Percentiles rank a stretch among this genome's conserved stretches.
These are phyloP conservation scores for Suillus americanus DNA, from an alignment of 768 basidiomycete species.

Conservation along the genomic window DNA sequence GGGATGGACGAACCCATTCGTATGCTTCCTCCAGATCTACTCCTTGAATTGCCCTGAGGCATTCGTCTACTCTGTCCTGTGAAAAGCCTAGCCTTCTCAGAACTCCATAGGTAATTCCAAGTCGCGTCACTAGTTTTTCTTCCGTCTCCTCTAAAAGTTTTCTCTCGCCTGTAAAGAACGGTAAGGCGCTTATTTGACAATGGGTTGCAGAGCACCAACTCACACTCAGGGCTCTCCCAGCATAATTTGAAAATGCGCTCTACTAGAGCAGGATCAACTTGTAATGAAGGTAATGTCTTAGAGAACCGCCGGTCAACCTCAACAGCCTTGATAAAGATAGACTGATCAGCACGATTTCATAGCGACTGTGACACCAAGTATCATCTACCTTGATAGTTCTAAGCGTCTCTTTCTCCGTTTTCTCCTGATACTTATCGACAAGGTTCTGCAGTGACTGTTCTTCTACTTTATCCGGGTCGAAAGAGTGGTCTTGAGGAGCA, in stretches of 20 bases:
- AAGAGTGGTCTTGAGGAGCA: conserved; percentile 24
- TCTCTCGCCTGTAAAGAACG: conserved; percentile 22
- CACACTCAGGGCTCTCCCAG: conserved; percentile 22
- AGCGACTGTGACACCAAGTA: neutral
- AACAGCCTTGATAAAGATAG: conserved; percentile 50
- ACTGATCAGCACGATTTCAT: neutral
- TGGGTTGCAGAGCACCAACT: neutral
- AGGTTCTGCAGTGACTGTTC: conserved; percentile 65
- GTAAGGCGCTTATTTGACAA: neutral
- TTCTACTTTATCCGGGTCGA: conserved; percentile 41
- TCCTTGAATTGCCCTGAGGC: conserved; percentile 60
- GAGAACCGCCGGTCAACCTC: conserved; percentile 81
- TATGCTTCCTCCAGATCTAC: conserved; percentile 85
- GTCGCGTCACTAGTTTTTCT: conserved; percentile 68
- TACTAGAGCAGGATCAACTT: conserved; percentile 58
- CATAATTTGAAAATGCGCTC: conserved; percentile 61
- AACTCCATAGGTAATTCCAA: conserved; percentile 81
- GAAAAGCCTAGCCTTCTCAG: conserved; percentile 76
- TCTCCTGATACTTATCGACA: conserved; percentile 84
- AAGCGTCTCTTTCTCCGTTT: conserved; percentile 81
- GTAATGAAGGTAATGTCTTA: conserved; percentile 57
- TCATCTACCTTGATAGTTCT: conserved; percentile 52
- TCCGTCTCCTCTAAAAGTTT: conserved; percentile 53
- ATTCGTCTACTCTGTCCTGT: conserved; percentile 67
- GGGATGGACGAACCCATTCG: conserved; percentile 71